phyloP scores from a whole-genome alignment of 2,329 filamentous ascomycete species.

The Hypoxylon rubiginosum region DNA sequence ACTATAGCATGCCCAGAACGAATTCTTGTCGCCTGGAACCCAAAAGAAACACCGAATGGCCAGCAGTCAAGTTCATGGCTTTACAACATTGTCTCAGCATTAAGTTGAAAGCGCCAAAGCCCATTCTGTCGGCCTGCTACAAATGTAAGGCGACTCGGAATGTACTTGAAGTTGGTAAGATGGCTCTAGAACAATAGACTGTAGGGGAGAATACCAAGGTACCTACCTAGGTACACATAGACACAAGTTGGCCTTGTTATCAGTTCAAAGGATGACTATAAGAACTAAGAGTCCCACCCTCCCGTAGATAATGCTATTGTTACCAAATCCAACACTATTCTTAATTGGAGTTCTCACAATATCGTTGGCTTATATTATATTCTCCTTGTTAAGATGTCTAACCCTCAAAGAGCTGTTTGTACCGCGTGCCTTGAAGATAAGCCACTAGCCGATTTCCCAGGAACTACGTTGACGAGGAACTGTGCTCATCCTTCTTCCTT shows the following conservation, averaged over 20 bases:
- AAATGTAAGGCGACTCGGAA: background rate
- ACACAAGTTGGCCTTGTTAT: background rate
- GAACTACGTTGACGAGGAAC: constrained; percentile 9
- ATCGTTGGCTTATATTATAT: background rate
- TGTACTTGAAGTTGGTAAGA: background rate
- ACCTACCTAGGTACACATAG: background rate
- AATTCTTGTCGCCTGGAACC: constrained; percentile 55
- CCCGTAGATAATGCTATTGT: too few species aligned
- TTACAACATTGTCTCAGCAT: background rate
- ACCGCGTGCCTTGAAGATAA: constrained; percentile 35
- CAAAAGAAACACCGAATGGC: background rate
- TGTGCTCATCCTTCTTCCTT: constrained; percentile 30
- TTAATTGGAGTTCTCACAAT: too few species aligned
- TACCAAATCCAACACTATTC: too few species aligned
- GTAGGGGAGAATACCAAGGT: too few species aligned
- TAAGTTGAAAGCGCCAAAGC: background rate
- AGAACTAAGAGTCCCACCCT: background rate
- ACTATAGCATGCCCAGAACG: constrained; percentile 57
- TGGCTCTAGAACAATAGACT: background rate
- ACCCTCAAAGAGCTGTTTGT: constrained; percentile 5
- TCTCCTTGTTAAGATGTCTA: background rate
- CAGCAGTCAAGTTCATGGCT: background rate
- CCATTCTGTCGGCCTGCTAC: background rate
- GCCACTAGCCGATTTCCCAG: constrained; percentile 8
- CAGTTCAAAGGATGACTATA: background rate